Evolutionary conservation across 306 rosid species (phyloP).

Genomic region (Medicago lupulina): DNA sequence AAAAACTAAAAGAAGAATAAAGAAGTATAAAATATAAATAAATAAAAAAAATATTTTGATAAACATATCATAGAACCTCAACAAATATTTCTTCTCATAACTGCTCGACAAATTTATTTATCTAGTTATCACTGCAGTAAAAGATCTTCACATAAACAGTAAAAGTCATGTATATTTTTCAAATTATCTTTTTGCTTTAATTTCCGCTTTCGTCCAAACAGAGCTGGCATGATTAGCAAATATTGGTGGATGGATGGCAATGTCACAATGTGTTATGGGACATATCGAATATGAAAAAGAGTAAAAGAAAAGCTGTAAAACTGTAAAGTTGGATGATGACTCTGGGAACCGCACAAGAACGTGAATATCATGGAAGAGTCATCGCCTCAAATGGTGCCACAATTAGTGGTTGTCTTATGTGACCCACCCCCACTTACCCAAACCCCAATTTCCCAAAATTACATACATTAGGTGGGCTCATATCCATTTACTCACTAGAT

Average conservation of each 20-base stretch:
- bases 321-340: not conserved
- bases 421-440: not conserved
- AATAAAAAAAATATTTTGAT: too few species aligned
- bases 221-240: not conserved
- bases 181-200: not conserved
- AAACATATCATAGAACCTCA: too few species aligned
- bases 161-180: too few species aligned
- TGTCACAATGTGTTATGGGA: not conserved
- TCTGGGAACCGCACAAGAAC: not conserved
- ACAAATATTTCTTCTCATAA: too few species aligned
- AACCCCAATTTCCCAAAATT: not conserved
- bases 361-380: not conserved
- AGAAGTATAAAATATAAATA: too few species aligned
- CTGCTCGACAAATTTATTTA: too few species aligned
- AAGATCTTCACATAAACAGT: too few species aligned
- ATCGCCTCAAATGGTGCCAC: conserved; percentile 14
- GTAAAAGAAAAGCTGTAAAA: not conserved
- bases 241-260: not conserved
- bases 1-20: too few species aligned
- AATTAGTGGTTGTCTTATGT: conserved; percentile 2
- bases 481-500: too few species aligned
- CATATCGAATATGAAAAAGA: not conserved
- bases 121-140: too few species aligned
- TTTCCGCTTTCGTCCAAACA: not conserved
- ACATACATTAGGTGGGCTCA: not conserved